Base-by-base conservation (phyloP, 768 basidiomycete genomes). In the Pisolithus tinctorius region DNA sequence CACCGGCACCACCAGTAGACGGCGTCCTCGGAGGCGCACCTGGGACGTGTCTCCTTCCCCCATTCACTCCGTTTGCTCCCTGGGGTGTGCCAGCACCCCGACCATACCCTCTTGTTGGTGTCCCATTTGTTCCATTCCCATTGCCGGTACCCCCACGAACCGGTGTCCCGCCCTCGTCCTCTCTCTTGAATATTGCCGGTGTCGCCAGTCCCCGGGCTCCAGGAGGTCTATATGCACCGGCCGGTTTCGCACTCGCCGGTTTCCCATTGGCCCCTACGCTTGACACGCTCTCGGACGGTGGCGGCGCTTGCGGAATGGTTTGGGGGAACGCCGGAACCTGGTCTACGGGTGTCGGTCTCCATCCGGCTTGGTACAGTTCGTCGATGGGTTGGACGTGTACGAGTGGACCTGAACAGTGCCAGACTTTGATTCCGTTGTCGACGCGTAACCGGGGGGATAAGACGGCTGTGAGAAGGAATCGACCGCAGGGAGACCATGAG, bases 351-450 rank as follows among this genome's bases (percentile, higher is more conserved):
- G 75, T 79, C 8, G 92, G 92, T 30, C 88, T 74, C 93, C 93
- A 95, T 1, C 80, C 73, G 0, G 81, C 77, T 69, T 96, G 93
- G 68, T 97, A 98, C 13, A 96, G 78, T 64, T 98, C 95, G 4
- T 96, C 92, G 49, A 82, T 69, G 44, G 73, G 62, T 64, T 96
- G 91, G 17, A 88, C 72, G 55, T 97, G 92, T 49, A 96, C 63
- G n/a, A 98, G 79, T 1, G 83, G 77, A 8, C 96, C 94, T 0
- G 83, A 78, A 66, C 90, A 93, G 66, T 95, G 93, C 88, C 87
- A 97, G 54, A 99, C 77, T 72, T 94, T 96, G 68, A 98, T 83
- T 1, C 94, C 93, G 59, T 98, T 98, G 72, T 99, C 96, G 53
- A 99, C 96, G 37, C 96, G 83, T 45, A 98, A 72, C 23, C 96